Base-by-base conservation (phyloP, 2,329 filamentous ascomycete genomes). In the Xylaria sp. region DNA sequence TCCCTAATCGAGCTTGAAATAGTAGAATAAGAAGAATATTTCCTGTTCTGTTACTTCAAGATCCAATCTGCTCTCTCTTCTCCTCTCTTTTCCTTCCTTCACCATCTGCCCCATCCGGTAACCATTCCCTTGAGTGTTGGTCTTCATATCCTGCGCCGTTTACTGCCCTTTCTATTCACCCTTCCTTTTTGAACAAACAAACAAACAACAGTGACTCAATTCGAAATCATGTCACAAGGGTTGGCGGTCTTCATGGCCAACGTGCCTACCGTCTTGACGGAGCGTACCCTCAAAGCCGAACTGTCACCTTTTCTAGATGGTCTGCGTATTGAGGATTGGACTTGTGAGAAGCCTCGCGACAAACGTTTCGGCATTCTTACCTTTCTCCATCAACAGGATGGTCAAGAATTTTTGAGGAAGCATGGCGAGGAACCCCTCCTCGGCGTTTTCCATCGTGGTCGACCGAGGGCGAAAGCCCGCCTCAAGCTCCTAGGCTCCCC, bases 211-310 rank as follows among this genome's bases (percentile, higher is more conserved):
- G 40, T 50, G 9, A 35, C 25, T n/a, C 31, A 5, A 14, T 31
- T 52, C 11, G 23, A 54, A 19, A 60, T 43, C 50, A 71, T 71
- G 67, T 40, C 63, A 2, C 31, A 28, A 33, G 67, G 71, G 6
- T 56, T 86, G 79, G 82, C 85, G 63, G 77, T 82, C 11, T 79
- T 79, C 37, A 68, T 85, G 33, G 64, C 56, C 14, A 78, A 79
- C 11, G 74, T 86, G 14, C 82, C 83, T 1, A 31, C 54, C 9
- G 72, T 77, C 28, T 66, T 84, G 31, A 73, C 76, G 9, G 75
- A 80, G 2, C 68, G 76, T 0, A 68, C 66, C 6, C 70, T 86
- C 9, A 70, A 67, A 11, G 68, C 57, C 0, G 78, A 80, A 52
- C 74, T 87, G 1, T 55, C 67, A 15, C 78, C 79, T 0, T 71